Percentiles rank a stretch among this genome's conserved stretches.
Evolutionary conservation across 352 stramenopile genomes (phyloP).

Genomic region (Phytophthora sp.): DNA sequence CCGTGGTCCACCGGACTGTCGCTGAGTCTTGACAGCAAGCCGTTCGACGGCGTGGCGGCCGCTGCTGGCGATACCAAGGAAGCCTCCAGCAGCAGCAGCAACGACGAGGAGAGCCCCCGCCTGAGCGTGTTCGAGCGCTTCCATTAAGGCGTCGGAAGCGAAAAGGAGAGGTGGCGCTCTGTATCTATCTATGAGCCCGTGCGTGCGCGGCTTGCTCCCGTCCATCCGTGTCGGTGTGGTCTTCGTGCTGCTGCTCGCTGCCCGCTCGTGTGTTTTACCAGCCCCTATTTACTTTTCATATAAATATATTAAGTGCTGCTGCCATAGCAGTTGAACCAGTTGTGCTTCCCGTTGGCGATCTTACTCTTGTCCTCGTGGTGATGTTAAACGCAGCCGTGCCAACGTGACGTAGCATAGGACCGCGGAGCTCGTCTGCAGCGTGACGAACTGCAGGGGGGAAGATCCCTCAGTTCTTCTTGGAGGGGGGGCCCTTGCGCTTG

Average conservation of each 20-base stretch:
- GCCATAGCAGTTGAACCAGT: constrained; percentile 30
- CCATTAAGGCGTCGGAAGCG: constrained; percentile 60
- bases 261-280: constrained; percentile 47
- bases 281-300: constrained; percentile 86
- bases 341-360: too few species aligned
- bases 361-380: too few species aligned
- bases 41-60: constrained; percentile 38
- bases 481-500: constrained; percentile 71
- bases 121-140: constrained; percentile 87
- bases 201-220: constrained; percentile 29
- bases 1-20: constrained; percentile 68
- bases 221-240: constrained; percentile 37
- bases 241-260: constrained; percentile 35
- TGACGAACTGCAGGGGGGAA: not conserved
- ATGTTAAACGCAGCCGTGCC: too few species aligned
- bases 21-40: constrained; percentile 64
- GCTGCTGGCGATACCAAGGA: constrained; percentile 26
- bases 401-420: not conserved
- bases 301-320: constrained; percentile 72
- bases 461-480: constrained; percentile 42
- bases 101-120: constrained; percentile 75
- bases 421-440: not conserved
- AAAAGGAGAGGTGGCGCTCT: constrained; percentile 56
- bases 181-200: constrained; percentile 57
- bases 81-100: constrained; percentile 42